Evolutionary conservation across 2,329 filamentous ascomycete genomes (phyloP).

Genomic region (Pseudogymnoascus sp.): DNA sequence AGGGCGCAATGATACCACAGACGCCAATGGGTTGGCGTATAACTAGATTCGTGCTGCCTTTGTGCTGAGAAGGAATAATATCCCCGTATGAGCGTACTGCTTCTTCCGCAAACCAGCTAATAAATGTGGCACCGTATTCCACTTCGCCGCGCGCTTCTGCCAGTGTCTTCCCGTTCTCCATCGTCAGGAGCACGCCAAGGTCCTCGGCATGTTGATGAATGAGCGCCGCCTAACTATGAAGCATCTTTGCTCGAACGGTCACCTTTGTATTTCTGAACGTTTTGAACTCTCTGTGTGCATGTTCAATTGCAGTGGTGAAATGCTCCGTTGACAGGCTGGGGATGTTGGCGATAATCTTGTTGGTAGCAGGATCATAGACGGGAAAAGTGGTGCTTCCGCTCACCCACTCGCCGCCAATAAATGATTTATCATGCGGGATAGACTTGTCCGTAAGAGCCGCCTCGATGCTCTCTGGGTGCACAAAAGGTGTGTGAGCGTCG

Average conservation of each 20-base stretch:
- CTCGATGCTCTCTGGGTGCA: not conserved
- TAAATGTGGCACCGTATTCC: conserved; percentile 44
- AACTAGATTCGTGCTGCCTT: conserved; percentile 57
- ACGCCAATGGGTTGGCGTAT: conserved; percentile 69
- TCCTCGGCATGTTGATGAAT: conserved; percentile 55
- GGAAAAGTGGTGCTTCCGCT: not conserved
- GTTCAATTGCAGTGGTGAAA: not conserved
- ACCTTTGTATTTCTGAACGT: not conserved
- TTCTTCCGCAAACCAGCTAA: conserved; percentile 50
- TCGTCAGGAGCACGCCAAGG: conserved; percentile 52
- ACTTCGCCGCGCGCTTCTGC: conserved; percentile 43
- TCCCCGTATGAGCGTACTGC: conserved; percentile 53
- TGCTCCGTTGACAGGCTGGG: not conserved
- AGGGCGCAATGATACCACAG: conserved; percentile 56
- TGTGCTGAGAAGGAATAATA: conserved; percentile 37
- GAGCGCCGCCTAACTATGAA: conserved; percentile 50
- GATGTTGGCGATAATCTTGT: not conserved
- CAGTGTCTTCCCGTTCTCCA: conserved; percentile 47
- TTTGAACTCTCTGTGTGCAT: conserved; percentile 22
- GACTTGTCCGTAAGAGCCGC: not conserved
- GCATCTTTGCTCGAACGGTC: not conserved
- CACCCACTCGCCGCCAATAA: not conserved
- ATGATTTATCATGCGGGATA: not conserved
- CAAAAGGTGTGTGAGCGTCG: not conserved
- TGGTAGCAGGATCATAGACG: not conserved